These are phyloP conservation scores for Hymenoscyphus infarciens DNA, from an alignment of 2,329 filamentous ascomycete species.

Conservation along the genomic window DNA sequence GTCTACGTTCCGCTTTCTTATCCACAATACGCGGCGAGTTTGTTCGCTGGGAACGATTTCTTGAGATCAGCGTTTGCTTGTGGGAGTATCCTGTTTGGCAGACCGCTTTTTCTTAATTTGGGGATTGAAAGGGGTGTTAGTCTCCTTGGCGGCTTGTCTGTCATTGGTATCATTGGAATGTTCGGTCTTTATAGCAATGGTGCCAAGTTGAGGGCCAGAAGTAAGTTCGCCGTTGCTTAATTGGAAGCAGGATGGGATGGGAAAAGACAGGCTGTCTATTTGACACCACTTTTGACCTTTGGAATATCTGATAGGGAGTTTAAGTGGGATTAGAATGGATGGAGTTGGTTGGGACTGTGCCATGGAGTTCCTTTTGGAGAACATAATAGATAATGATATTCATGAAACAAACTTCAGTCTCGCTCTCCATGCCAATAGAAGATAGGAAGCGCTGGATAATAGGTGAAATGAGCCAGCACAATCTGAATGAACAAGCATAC, in stretches of 20 bases:
- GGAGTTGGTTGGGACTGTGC: background rate
- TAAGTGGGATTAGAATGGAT: background rate
- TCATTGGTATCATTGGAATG: conserved; percentile 49
- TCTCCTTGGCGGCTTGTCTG: conserved; percentile 52
- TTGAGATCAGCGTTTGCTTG: conserved; percentile 56
- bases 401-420: background rate
- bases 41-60: conserved; percentile 61
- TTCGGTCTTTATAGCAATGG: conserved; percentile 33
- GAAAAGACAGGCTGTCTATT: background rate
- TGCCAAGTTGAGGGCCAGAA: conserved; percentile 22
- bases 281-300: background rate
- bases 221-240: conserved; percentile 22
- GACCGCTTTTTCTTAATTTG: conserved; percentile 56
- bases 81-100: conserved; percentile 56
- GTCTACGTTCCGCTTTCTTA: conserved; percentile 56
- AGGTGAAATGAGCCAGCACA: too few relatives aligned
- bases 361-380: background rate
- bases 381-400: background rate
- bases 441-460: too few relatives aligned
- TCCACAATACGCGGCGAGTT: conserved; percentile 52
- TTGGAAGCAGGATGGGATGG: background rate
- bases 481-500: too few relatives aligned
- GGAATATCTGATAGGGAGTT: background rate
- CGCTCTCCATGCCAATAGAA: background rate
- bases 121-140: conserved; percentile 56